Conservation (phyloP, 1,139 yeast genomes). For the Yamadazyma pseudoaaseri region DNA sequence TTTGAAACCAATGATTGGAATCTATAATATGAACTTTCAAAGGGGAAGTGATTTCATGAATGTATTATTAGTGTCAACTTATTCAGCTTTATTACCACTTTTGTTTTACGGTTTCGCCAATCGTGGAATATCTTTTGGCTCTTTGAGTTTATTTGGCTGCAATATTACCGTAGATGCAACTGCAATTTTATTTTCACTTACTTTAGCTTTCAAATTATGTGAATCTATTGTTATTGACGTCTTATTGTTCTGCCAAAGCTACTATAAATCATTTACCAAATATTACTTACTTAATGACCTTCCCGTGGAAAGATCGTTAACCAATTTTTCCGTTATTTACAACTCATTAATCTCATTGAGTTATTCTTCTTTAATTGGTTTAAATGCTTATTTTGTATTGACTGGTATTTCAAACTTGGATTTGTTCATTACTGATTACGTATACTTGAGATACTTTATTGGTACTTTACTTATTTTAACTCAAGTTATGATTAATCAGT, state of each 20-base stretch:
- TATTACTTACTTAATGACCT: slow-evolving; percentile 66
- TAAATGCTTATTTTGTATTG: slow-evolving; percentile 32
- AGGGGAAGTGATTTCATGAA: slow-evolving; percentile 67
- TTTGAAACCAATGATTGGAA: slow-evolving; percentile 60
- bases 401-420: slow-evolving; percentile 17
- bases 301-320: slow-evolving; percentile 66
- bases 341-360: slow-evolving; percentile 50
- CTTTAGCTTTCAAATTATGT: slow-evolving; percentile 50
- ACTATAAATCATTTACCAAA: slow-evolving; percentile 63
- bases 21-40: slow-evolving; percentile 63
- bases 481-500: slow-evolving; percentile 71
- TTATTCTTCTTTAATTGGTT: slow-evolving; percentile 45
- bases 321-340: slow-evolving; percentile 75
- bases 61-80: slow-evolving; percentile 44
- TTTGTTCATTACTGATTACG: slow-evolving; percentile 34
- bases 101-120: slow-evolving; percentile 27
- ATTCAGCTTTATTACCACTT: slow-evolving; percentile 45
- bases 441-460: slow-evolving; percentile 57
- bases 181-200: slow-evolving; percentile 33
- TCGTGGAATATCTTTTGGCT: slow-evolving; percentile 17
- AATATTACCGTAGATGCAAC: slow-evolving; percentile 5
- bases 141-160: slow-evolving; percentile 4
- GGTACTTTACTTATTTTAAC: slow-evolving; percentile 56
- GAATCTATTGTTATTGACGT: slow-evolving; percentile 55
- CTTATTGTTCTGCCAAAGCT: slow-evolving; percentile 61